Evolutionary conservation across 2,329 filamentous ascomycete species (phyloP), one percentile per base, ranked within the genome.

Genomic region (Aspergillus uvarum): DNA sequence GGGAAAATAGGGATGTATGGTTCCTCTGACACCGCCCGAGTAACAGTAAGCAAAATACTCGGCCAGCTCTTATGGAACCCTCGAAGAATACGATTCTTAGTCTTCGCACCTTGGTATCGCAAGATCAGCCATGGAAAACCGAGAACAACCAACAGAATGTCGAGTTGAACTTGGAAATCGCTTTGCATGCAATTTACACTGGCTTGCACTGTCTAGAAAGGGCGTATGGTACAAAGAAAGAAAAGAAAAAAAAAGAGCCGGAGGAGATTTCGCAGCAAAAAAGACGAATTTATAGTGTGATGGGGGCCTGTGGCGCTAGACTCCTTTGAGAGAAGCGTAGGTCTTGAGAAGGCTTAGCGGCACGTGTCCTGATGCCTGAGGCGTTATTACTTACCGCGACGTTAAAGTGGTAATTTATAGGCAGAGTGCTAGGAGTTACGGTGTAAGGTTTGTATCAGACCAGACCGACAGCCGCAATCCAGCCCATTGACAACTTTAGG

Each of bases 201-300:
- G 88, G 83, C 83, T 85, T 89, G 90, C 86, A 93, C 90, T 94
- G 90, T 94, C 91, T 93, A 77, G 82, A 84, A 87, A 88, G 83
- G 85, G 89, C 89, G 88, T 89, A 61, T 86, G 81, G 69, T 75
- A 76, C 76, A 70, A 72, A 71, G 70, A 72, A 73, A 76, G 78
- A 77, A 76, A 74, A 78, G 75, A 68, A 66, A 71, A 67, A 66
- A 66, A 65, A 71, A 61, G n/a, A 68, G 66, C 61, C 65, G 64
- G 54, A 56, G 59, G 42, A 58, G 61, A 11, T 54, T 32, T 29
- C 47, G 59, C 59, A 63, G 66, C 49, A 60, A 3, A 29, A 29
- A 29, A 29, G 51, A 64, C 63, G 66, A 63, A 61, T 44, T 44
- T 67, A 66, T 29, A 60, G 65, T 64, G 24, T 26, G 47, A 29